Evolutionary conservation across 495 filamentous ascomycete genomes (phyloP), one percentile per base, ranked within the genome.

Genomic region (Chaetomium fimeti): DNA sequence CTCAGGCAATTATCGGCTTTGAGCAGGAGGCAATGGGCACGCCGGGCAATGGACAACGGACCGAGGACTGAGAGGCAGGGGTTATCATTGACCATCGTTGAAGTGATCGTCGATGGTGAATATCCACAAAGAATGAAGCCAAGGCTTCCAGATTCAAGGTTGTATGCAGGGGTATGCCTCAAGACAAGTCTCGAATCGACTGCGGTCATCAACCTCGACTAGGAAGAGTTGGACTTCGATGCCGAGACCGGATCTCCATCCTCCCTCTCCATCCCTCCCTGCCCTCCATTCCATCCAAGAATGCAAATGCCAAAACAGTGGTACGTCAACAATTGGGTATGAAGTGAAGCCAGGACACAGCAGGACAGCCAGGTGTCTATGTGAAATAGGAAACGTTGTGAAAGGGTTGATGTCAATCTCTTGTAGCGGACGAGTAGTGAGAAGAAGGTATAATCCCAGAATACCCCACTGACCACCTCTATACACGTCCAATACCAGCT

Each of bases 311-410:
- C 40, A 43, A 36, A 62, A 53, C 56, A 43, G 38, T 62, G 40
- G 1, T 16, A 69, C 53, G 60, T 66, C 68, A 69, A 73, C 68
- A 62, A 70, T 69, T 68, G 24, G 24, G 22, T 29, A 29, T 53
- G 49, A 53, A 9, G 49, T 63, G 69, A 66, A 75, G 38, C 24
- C 38, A 58, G 27, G 25, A 24, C 27, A 38, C 42, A 25, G 22
- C 27, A 29, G 47, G 49, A 40, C 60, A 62, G 48, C 60, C 40
- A 29, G 32, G 48, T 36, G 43, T 38, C 27, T 38, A 20, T 52
- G 58, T 61, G 47, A 42, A 40, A 40, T 18, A 36, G 32, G 32
- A 36, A 36, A 36, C 12, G 32, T 36, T 1, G 32, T 36, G 32
- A 36, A 36, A 42, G 15, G n/a, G 15, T 32, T 24, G n/a, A 47